These are phyloP conservation scores for Curvularia eragrostidis DNA, from an alignment of 2,329 filamentous ascomycete genomes.

Conservation along the genomic window DNA sequence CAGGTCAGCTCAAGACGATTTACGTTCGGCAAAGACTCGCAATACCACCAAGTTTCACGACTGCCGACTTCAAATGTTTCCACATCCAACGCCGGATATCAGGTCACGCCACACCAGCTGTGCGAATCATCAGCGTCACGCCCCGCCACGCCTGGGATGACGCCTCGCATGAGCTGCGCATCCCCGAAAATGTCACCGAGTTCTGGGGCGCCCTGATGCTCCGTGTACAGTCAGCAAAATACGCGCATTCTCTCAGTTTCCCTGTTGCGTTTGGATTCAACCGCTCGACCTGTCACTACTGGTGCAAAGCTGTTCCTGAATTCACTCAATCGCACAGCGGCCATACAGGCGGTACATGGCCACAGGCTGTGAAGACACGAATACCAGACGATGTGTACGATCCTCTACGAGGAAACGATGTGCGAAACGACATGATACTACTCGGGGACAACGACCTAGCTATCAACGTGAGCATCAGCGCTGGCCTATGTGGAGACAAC, in stretches of 20 bases:
- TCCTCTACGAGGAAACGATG: constrained; percentile 19
- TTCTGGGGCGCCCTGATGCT: constrained; percentile 26
- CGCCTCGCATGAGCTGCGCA: constrained; percentile 25
- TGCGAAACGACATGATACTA: constrained; percentile 33
- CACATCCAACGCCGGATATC: constrained; percentile 28
- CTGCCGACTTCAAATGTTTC: constrained; percentile 29
- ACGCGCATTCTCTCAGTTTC: constrained; percentile 27
- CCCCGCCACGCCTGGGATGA: constrained; percentile 26
- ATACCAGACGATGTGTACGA: constrained; percentile 26
- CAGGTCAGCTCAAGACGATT: constrained; percentile 30
- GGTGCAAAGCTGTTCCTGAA: constrained; percentile 28
- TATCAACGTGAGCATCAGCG: constrained; percentile 29
- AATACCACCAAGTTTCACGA: constrained; percentile 32
- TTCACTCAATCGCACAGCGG: constrained; percentile 18
- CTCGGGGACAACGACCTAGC: constrained; percentile 22
- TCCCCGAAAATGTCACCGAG: constrained; percentile 19
- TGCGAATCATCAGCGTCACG: constrained; percentile 26
- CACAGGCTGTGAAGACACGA: constrained; percentile 19
- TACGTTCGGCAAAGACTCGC: constrained; percentile 34
- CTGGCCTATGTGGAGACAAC: constrained; percentile 28
- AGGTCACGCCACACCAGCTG: constrained; percentile 22
- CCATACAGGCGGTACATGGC: constrained; percentile 19
- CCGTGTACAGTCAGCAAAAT: constrained; percentile 23
- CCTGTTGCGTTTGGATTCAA: constrained; percentile 32
- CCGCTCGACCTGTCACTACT: constrained; percentile 31